Base-by-base conservation (phyloP, 2,329 filamentous ascomycete genomes). In the Alternaria solani region DNA sequence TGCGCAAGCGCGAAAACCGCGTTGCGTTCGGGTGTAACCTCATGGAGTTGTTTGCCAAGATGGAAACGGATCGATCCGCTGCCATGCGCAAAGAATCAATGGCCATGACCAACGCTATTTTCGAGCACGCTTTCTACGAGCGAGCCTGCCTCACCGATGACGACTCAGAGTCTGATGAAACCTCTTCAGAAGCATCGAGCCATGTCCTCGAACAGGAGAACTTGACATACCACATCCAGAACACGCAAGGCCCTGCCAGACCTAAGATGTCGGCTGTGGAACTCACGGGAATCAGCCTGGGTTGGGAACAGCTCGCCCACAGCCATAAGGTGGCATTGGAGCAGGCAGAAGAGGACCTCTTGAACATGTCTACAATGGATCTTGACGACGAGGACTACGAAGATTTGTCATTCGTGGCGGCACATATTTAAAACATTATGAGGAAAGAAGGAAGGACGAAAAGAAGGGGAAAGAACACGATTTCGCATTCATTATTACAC, bases 1-100 rank as follows among this genome's bases (percentile, higher is more conserved):
- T 76, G 30, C 71, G 73, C 18, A 64, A 64, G 26, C 69, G 68
- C 7, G 69, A 74, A 38, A 52, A 73, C 46, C 46, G 59, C 7
- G 62, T 65, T 6, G 55, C 66, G 26, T 69, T 71, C 34, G 52
- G 61, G 28, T 41, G 55, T 39, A 69, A 67, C 38, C 28, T 68
- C 9, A 55, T 54, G 28, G 52, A 65, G 9, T 57, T 66, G 34
- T 66, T 66, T 18, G 28, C 30, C 16, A 60, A 57, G 23, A 64
- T 65, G 54, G 61, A 49, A n/a, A 41, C 44, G 7, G 51, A 55
- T 20, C 30, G 36, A 7, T 39, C 51, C 12, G 26, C 52, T 18
- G 16, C 51, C 25, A 23, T 41, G 11, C 46, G 52, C 16, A 43
- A 25, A 36, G 47, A 48, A 11, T 51, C 48, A 44, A 44, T 51